These are phyloP conservation scores for Butyriboletus loyo DNA, from an alignment of 768 basidiomycete species.

Conservation along the genomic window DNA sequence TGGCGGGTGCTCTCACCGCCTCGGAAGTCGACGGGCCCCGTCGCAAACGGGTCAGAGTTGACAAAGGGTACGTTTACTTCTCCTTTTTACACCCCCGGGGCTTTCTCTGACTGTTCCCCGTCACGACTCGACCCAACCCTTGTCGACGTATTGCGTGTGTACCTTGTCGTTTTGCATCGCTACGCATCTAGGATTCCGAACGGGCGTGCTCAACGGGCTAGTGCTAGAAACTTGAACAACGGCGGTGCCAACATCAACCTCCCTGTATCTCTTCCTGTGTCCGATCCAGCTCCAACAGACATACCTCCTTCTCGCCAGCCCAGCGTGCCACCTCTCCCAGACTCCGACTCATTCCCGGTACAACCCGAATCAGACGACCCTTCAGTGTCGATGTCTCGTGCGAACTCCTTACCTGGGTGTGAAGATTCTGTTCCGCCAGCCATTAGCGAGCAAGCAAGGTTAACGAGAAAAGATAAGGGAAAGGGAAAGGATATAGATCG, in stretches of 20 bases:
- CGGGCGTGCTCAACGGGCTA: conserved; percentile 71
- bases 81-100: conserved; percentile 21
- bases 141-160: conserved; percentile 21
- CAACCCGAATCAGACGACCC: conserved; percentile 58
- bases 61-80: conserved; percentile 61
- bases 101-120: conserved; percentile 22
- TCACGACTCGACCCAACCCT: conserved; percentile 25
- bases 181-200: conserved; percentile 45
- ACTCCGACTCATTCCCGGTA: conserved; percentile 51
- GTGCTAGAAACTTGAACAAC: conserved; percentile 61
- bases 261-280: conserved; percentile 18
- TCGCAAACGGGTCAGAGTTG: conserved; percentile 68
- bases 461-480: conserved; percentile 41
- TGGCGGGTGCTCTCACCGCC: conserved; percentile 60
- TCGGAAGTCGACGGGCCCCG: conserved; percentile 59
- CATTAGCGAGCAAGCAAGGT: conserved; percentile 27
- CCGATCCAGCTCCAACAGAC: conserved; percentile 42
- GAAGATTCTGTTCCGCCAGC: conserved; percentile 24
- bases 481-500: conserved; percentile 45
- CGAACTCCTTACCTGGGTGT: conserved; percentile 46
- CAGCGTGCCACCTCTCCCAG: conserved; percentile 41
- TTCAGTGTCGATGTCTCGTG: conserved; percentile 54
- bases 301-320: conserved; percentile 34
- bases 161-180: conserved; percentile 13
- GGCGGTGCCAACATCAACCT: conserved; percentile 35